phyloP scores from a whole-genome alignment of 140 eudicot genomes.

The Anethum foeniculum region DNA sequence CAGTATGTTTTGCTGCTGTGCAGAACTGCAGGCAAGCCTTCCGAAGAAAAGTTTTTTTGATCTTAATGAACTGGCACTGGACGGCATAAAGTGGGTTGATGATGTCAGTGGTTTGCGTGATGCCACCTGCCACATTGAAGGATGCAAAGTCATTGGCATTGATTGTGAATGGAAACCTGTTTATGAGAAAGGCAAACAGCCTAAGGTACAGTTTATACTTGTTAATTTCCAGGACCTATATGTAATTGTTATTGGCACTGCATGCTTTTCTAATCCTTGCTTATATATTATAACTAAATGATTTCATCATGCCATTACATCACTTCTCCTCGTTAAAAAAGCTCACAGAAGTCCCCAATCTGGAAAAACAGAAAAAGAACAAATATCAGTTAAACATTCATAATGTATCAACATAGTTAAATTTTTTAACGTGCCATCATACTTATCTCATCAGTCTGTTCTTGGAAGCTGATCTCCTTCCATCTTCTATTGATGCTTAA shows the following conservation, averaged over 20 bases:
- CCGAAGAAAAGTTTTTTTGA: slow-evolving; percentile 43
- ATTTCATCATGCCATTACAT: background rate
- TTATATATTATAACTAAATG: background rate
- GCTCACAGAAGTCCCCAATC: background rate
- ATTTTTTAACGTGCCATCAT: background rate
- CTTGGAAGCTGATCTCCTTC: background rate
- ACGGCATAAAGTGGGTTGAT: slow-evolving; percentile 86
- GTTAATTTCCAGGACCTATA: background rate
- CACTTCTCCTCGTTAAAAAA: background rate
- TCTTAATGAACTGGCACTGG: slow-evolving; percentile 57
- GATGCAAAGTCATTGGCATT: slow-evolving; percentile 82
- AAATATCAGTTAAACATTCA: background rate
- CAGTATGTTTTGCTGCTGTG: slow-evolving; percentile 15
- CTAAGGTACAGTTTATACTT: slow-evolving; percentile 13
- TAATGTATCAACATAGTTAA: background rate
- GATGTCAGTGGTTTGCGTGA: slow-evolving; percentile 49
- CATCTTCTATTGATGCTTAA: background rate
- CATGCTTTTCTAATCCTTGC: background rate
- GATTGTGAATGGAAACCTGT: slow-evolving; percentile 99
- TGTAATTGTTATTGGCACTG: background rate
- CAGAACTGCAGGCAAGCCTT: slow-evolving; percentile 55
- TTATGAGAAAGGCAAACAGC: slow-evolving; percentile 61
- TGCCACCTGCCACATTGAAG: slow-evolving; percentile 62
- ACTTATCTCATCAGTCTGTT: background rate
- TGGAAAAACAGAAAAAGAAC: background rate